Evolutionary conservation across 306 rosid species (phyloP).

Genomic region (Fragaria vesca): DNA sequence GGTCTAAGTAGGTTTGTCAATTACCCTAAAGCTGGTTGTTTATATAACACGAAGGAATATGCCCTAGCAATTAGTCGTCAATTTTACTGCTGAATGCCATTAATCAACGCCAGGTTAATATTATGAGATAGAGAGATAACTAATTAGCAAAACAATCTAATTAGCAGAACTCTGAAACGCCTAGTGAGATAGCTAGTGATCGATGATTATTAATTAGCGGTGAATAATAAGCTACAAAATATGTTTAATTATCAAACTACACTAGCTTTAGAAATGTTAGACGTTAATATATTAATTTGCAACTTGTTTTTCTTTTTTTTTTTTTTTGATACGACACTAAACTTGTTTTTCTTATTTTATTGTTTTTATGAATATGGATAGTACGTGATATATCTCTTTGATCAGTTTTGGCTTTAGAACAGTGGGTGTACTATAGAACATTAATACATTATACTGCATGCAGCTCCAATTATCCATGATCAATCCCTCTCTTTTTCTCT

Average conservation of each 20-base stretch:
- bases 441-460: neutral
- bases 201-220: neutral
- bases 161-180: neutral
- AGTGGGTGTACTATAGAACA: neutral
- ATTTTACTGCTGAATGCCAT: neutral
- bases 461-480: constrained; percentile 18
- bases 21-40: neutral
- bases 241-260: neutral
- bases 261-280: neutral
- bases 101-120: neutral
- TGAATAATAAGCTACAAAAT: neutral
- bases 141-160: neutral
- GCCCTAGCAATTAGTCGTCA: neutral
- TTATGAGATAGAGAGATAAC: neutral
- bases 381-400: neutral
- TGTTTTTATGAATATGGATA: neutral
- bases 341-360: too few species aligned
- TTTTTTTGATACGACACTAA: neutral
- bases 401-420: neutral
- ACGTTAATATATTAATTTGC: neutral
- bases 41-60: neutral
- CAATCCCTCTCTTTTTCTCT: constrained; percentile 18
- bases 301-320: neutral
- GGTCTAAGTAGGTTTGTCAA: neutral
- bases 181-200: neutral